These are phyloP conservation scores for Calendula officinalis DNA, from an alignment of 129 eudicot genomes.

Conservation along the genomic window DNA sequence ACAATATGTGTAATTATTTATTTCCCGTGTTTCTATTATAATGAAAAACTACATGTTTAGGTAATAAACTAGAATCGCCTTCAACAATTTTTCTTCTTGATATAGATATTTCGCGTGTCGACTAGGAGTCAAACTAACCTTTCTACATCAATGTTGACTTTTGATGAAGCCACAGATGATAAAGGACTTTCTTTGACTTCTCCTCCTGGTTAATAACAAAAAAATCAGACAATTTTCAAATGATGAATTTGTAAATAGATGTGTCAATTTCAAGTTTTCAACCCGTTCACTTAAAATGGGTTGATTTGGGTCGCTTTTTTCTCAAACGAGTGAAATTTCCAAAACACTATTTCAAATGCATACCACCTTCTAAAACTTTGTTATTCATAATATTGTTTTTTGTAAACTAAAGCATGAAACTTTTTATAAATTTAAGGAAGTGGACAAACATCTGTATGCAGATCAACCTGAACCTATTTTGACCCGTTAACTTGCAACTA, in stretches of 20 bases:
- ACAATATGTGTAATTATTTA: constrained; percentile 14
- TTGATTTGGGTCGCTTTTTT: no score
- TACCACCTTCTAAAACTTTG: no score
- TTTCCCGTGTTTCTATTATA: constrained; percentile 21
- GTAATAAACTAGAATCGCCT: not conserved
- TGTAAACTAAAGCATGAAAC: no score
- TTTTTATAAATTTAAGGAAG: no score
- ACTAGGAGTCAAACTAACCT: constrained; percentile 49
- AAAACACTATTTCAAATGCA: no score
- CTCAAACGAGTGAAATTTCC: no score
- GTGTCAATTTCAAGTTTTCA: not conserved
- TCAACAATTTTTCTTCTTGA: not conserved
- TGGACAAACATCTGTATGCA: not conserved
- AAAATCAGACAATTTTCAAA: constrained; percentile 11
- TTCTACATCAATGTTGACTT: constrained; percentile 47
- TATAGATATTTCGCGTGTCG: not conserved
- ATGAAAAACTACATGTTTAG: constrained; percentile 9
- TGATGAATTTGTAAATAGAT: not conserved
- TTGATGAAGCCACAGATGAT: constrained; percentile 43
- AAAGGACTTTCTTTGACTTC: constrained; percentile 63
- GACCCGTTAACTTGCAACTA: not conserved
- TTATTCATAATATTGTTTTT: no score
- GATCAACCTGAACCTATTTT: not conserved
- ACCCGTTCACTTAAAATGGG: not conserved
- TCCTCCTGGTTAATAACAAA: constrained; percentile 50